A percentile compares a stretch with the other conserved stretches of the same genome.
Evolutionary conservation across 1,284 basidiomycete genomes (phyloP).

Genomic region (Cryptococcus amylolentus): DNA sequence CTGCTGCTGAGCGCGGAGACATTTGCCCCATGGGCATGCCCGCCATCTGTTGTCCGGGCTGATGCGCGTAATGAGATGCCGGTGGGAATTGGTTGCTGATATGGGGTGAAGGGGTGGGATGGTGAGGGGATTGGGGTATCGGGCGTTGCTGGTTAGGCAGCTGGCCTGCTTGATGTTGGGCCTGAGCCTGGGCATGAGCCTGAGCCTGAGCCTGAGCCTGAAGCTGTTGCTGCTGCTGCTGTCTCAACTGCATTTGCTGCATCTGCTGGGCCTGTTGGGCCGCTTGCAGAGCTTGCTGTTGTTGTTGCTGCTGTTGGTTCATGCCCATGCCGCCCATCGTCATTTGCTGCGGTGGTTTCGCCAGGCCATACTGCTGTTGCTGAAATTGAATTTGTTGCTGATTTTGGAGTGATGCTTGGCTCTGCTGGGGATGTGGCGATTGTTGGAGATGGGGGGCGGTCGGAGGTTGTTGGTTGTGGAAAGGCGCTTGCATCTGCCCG

Average conservation of each 20-base stretch:
- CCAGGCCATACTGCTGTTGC: slow-evolving; percentile 13
- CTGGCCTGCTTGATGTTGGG: slow-evolving; percentile 16
- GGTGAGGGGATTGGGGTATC: slow-evolving; percentile 33
- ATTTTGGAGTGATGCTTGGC: slow-evolving; percentile 16
- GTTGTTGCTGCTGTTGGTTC: slow-evolving; percentile 12
- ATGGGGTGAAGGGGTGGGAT: slow-evolving; percentile 42
- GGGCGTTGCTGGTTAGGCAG: slow-evolving; percentile 17
- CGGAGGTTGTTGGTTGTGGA: slow-evolving; percentile 1
- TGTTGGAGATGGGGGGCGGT: neutral
- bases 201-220: slow-evolving; percentile 18
- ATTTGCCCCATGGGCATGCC: neutral
- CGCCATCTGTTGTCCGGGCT: slow-evolving; percentile 7
- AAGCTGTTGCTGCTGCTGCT: slow-evolving; percentile 24
- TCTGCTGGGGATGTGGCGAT: slow-evolving; percentile 5
- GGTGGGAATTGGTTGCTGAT: slow-evolving; percentile 39
- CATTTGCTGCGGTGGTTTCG: slow-evolving; percentile 12
- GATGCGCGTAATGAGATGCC: slow-evolving; percentile 32
- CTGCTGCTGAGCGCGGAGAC: neutral
- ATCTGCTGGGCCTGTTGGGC: slow-evolving; percentile 8
- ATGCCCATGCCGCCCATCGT: slow-evolving; percentile 18
- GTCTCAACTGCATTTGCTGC: slow-evolving; percentile 8
- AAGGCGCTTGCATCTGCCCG: slow-evolving; percentile 23
- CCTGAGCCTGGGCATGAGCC: slow-evolving; percentile 18
- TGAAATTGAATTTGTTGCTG: slow-evolving; percentile 9
- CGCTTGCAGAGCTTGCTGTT: slow-evolving; percentile 13